phyloP scores from a whole-genome alignment of 179 eudicot species.

The Vitellaria paradoxa region DNA sequence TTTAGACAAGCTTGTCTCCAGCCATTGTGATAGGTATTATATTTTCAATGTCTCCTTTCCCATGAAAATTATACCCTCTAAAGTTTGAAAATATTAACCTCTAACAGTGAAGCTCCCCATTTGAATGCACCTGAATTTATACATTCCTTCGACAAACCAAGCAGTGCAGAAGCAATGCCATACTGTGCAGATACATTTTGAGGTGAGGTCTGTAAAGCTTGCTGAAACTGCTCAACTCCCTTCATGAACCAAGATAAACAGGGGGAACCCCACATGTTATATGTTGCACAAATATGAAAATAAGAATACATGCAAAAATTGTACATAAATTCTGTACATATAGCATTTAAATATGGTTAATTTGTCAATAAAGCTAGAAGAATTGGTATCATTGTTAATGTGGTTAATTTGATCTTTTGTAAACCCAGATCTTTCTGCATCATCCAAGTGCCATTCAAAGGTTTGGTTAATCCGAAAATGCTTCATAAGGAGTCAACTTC shows the following conservation, averaged over 20 bases:
- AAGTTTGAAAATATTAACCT: slow-evolving; percentile 47
- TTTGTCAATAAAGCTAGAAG: not conserved
- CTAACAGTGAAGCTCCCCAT: slow-evolving; percentile 92
- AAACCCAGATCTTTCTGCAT: not conserved
- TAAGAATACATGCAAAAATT: not conserved
- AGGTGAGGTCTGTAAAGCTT: slow-evolving; percentile 65
- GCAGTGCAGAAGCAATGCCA: slow-evolving; percentile 93
- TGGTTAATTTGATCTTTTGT: not conserved
- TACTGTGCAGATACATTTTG: slow-evolving; percentile 69
- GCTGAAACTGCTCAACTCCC: slow-evolving; percentile 86
- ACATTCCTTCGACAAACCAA: slow-evolving; percentile 79
- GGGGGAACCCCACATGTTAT: not conserved
- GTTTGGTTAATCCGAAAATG: not conserved
- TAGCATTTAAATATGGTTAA: not conserved
- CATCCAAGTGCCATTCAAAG: not conserved
- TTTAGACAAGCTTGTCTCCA: not conserved
- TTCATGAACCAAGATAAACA: slow-evolving; percentile 26
- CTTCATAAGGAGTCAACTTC: not conserved
- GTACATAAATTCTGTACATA: not conserved
- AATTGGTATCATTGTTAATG: not conserved
- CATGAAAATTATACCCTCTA: not conserved
- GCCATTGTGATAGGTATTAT: slow-evolving; percentile 3
- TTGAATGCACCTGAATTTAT: slow-evolving; percentile 75
- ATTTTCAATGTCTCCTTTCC: not conserved
- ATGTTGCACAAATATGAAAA: not conserved